A percentile compares a stretch with the other conserved stretches of the same genome.
Evolutionary conservation across 371 early-diverging fungal genomes (phyloP).

Genomic region (Syncephalastrum monosporum): DNA sequence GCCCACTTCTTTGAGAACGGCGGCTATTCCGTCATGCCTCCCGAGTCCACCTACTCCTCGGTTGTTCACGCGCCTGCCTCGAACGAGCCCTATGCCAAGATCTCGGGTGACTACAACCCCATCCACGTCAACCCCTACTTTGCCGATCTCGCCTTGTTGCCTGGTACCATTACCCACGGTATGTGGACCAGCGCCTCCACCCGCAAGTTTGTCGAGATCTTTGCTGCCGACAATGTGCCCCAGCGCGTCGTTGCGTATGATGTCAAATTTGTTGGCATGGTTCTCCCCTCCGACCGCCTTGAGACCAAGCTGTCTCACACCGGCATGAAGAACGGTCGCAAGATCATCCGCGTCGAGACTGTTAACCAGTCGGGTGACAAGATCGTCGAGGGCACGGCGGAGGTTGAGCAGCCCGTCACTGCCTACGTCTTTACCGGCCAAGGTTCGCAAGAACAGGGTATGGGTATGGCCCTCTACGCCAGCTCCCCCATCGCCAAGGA

Average conservation of each 20-base stretch:
- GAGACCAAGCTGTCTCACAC: conserved; percentile 90
- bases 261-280: conserved; percentile 85
- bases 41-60: conserved; percentile 79
- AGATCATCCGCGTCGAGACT: conserved; percentile 92
- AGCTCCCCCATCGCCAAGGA: conserved; percentile 81
- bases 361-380: conserved; percentile 84
- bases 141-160: conserved; percentile 88
- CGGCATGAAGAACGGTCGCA: conserved; percentile 96
- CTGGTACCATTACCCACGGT: conserved; percentile 96
- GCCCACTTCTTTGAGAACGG: conserved; percentile 81
- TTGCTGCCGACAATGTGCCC: conserved; percentile 94
- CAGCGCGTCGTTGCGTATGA: conserved; percentile 81
- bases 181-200: conserved; percentile 97
- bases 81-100: conserved; percentile 86
- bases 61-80: conserved; percentile 78
- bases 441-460: conserved; percentile 93
- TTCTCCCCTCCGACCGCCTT: conserved; percentile 83
- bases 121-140: conserved; percentile 97
- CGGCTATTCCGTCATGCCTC: conserved; percentile 92
- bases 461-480: conserved; percentile 96
- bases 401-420: conserved; percentile 91
- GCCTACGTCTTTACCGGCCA: conserved; percentile 96
- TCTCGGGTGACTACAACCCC: conserved; percentile 93
- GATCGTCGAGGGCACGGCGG: conserved; percentile 90
- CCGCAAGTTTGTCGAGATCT: conserved; percentile 92